These are phyloP conservation scores for Dictyostelium brefeldianum DNA, from an alignment of 78 protist genomes.

Conservation along the genomic window DNA sequence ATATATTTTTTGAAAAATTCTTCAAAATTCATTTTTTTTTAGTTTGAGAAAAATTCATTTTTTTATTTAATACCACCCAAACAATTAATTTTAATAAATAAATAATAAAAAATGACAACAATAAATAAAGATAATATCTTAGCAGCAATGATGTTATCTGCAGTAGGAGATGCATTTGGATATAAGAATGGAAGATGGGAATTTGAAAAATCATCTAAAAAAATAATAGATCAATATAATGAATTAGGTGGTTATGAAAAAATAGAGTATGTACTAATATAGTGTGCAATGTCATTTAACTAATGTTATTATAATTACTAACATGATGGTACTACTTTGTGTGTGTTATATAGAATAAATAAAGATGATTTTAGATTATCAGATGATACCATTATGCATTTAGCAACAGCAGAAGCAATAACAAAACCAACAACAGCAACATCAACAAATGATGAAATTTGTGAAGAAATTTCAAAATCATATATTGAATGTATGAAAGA, in stretches of 20 bases:
- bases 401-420: slow-evolving; percentile 85
- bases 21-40: no score
- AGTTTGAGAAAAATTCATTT: no score
- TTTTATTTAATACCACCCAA: no score
- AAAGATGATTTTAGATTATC: slow-evolving; percentile 77
- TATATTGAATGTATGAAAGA: slow-evolving; percentile 85
- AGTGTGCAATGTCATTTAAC: not conserved
- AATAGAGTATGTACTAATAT: slow-evolving; percentile 11
- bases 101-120: not conserved
- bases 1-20: no score
- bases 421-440: slow-evolving; percentile 2
- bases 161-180: slow-evolving; percentile 85
- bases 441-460: slow-evolving; percentile 21
- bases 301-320: no score
- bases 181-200: slow-evolving; percentile 79
- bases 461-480: slow-evolving; percentile 60
- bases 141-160: slow-evolving; percentile 67
- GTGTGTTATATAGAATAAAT: slow-evolving; percentile 60
- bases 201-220: slow-evolving; percentile 26
- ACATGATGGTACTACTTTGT: no score
- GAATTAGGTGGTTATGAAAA: slow-evolving; percentile 20
- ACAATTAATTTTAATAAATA: no score
- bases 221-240: not conserved
- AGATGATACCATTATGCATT: slow-evolving; percentile 89
- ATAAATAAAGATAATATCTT: not conserved